These are phyloP conservation scores for Pythium grandisporangium DNA, from an alignment of 352 stramenopile species.

Conservation along the genomic window DNA sequence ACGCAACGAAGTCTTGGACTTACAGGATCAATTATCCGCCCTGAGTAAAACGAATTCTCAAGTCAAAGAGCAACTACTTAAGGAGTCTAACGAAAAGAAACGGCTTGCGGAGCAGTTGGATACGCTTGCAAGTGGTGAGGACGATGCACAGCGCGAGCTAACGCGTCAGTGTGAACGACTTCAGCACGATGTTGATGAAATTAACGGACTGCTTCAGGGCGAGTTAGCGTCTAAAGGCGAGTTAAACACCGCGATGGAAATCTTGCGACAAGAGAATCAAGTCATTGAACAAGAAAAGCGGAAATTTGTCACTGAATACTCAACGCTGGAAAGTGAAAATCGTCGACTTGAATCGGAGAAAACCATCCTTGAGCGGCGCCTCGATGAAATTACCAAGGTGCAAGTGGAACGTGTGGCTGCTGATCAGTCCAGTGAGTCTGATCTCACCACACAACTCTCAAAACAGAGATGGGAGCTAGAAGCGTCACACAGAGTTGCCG, in stretches of 20 bases:
- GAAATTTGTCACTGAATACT: constrained; percentile 5
- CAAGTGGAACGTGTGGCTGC: not conserved
- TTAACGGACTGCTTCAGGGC: not conserved
- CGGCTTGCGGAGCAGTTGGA: constrained; percentile 12
- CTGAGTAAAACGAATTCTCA: constrained; percentile 14
- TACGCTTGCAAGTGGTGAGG: not conserved
- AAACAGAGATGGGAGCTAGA: constrained; percentile 41
- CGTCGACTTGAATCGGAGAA: constrained; percentile 4
- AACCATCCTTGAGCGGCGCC: constrained; percentile 3
- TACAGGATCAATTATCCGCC: constrained; percentile 12
- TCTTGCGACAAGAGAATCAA: constrained; percentile 15
- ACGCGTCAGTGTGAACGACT: constrained; percentile 3
- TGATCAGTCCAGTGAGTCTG: constrained; percentile 6
- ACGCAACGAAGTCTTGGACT: constrained; percentile 4
- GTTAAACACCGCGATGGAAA: constrained; percentile 1
- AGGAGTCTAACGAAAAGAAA: constrained; percentile 15
- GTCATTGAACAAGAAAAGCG: constrained; percentile 11
- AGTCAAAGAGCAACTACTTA: constrained; percentile 18
- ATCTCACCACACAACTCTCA: constrained; percentile 5
- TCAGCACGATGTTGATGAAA: not conserved
- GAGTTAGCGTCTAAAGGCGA: constrained; percentile 2
- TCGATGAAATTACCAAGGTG: constrained; percentile 2
- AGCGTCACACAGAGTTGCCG: constrained; percentile 17
- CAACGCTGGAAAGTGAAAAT: constrained; percentile 23
- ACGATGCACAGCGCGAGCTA: constrained; percentile 2